Evolutionary conservation across 2,329 filamentous ascomycete species (phyloP).

Genomic region (Paracamarosporium sp.): DNA sequence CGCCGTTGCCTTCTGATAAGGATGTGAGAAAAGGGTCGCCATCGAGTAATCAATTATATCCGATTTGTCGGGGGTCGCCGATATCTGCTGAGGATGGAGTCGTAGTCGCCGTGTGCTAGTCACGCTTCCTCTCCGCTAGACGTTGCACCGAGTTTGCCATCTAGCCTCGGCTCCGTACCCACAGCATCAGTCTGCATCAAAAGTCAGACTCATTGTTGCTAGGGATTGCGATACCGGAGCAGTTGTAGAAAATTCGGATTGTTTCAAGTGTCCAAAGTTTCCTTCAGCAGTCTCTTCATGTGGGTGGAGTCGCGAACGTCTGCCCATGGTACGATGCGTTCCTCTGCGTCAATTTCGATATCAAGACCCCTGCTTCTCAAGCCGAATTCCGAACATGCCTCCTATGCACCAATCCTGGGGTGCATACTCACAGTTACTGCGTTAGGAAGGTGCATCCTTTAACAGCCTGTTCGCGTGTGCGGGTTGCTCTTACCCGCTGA

Average conservation of each 20-base stretch:
- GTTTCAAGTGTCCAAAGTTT: neutral
- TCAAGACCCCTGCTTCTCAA: neutral
- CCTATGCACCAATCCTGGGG: neutral
- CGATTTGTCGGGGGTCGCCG: neutral
- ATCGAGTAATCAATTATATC: neutral
- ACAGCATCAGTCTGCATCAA: neutral
- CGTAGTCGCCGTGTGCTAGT: neutral
- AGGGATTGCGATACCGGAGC: neutral
- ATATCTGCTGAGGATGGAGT: neutral
- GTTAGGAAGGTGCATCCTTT: slow-evolving; percentile 1
- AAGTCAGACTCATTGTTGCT: neutral
- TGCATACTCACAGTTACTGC: slow-evolving; percentile 2
- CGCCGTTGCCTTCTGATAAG: slow-evolving; percentile 1
- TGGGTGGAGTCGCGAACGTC: too few species aligned
- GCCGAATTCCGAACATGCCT: neutral
- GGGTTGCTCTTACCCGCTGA: neutral
- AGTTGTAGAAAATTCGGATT: neutral
- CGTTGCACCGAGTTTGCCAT: neutral
- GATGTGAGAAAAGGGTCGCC: neutral
- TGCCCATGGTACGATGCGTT: neutral
- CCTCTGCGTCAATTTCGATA: neutral
- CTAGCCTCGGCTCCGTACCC: neutral
- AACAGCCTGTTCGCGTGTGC: neutral
- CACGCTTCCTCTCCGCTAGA: neutral
- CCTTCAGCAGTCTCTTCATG: neutral